These are phyloP conservation scores for Alternaria alternata DNA, from an alignment of 2,329 filamentous ascomycete species.

Conservation along the genomic window DNA sequence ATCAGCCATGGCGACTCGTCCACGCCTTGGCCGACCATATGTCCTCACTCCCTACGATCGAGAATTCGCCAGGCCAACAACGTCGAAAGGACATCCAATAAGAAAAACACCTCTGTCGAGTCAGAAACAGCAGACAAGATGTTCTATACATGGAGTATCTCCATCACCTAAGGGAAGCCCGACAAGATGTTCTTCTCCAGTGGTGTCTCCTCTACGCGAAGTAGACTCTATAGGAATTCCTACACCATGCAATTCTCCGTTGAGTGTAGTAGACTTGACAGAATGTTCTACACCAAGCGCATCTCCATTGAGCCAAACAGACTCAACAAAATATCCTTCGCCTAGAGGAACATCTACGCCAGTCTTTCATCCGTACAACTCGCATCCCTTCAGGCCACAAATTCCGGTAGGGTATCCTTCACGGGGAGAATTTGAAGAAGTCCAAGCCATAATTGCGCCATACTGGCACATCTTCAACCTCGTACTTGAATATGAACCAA, in stretches of 20 bases:
- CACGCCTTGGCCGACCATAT: no score
- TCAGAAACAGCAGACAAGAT: neutral
- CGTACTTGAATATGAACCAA: neutral
- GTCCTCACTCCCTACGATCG: no score
- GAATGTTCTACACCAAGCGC: neutral
- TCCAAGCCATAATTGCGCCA: neutral
- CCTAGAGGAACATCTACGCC: neutral
- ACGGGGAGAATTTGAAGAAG: neutral
- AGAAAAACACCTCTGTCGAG: neutral
- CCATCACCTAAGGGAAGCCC: no score
- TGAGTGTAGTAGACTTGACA: no score
- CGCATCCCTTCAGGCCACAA: neutral
- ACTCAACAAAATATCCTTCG: neutral
- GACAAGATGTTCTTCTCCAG: neutral
- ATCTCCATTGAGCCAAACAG: neutral
- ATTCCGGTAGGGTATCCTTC: no score
- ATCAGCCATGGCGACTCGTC: no score
- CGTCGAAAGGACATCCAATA: neutral
- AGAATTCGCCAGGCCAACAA: neutral
- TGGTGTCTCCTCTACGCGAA: neutral
- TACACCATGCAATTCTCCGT: neutral
- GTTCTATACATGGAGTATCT: neutral
- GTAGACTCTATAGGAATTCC: neutral
- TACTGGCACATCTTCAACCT: slow-evolving; percentile 14
- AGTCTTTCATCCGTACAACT: neutral